Evolutionary conservation across 371 early-diverging fungal genomes (phyloP), one percentile per base, ranked within the genome.

Genomic region (Syncephalis fuscata): DNA sequence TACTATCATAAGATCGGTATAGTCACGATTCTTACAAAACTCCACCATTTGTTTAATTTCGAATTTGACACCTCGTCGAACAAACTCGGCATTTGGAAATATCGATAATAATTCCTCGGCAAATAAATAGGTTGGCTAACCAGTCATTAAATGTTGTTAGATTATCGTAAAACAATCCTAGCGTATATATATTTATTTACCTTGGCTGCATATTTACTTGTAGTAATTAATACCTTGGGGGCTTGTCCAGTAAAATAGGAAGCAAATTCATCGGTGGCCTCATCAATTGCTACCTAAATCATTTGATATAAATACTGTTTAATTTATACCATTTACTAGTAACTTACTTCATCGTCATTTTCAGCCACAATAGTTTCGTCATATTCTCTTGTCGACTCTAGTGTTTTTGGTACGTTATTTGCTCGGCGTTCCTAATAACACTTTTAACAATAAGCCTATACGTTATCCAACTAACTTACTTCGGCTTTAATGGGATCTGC

Each of bases 191-290:
- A 27, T 46, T 16, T 20, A 27, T 15, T n/a, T n/a, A 32, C 32
- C 32, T 32, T 32, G 48, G 27, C 71, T 66, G 15, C 80, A 68
- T 68, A 68, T 49, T 79, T 78, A 55, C 77, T 83, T 3, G 98
- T 92, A 7, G 98, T 98, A 5, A 98, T 73, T n/a, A 94, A 64
- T 24, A 98, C 76, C 66, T 96, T 96, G 26, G 98, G 94, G 27
- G 78, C 59, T 48, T 76, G 60, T 22, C 91, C 92, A 43, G 53
- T 58, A 58, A 93, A 98, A 63, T 92, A 96, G 47, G 67, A 57
- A 0, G 92, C 76, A 64, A 93, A 87, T 62, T 98, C 98, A 57
- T 98, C 96, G 41, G 74, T 71, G 15, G 79, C 87, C 59, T 92
- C 90, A 44, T 92, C 92, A 26, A 81, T 65, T n/a, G 75, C 71